Conservation (phyloP, 2,329 filamentous ascomycete genomes). For the Fusarium buxicola region DNA sequence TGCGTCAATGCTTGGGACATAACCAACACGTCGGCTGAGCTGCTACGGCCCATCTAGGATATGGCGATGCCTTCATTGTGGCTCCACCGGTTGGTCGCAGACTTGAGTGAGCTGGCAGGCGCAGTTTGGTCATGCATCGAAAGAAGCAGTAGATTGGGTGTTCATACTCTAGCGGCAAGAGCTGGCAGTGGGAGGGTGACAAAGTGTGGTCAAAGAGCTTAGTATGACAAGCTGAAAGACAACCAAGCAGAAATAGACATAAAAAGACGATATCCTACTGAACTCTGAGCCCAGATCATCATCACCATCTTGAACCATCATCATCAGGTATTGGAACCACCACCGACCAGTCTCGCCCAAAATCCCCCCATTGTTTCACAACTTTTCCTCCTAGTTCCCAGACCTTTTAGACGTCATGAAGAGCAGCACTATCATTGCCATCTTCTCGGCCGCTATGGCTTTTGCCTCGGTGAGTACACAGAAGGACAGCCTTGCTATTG, state of each 20-base stretch:
- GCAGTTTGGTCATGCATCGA: not conserved
- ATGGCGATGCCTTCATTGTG: constrained; percentile 2
- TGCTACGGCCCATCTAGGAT: not conserved
- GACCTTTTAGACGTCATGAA: not conserved
- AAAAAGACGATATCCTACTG: not conserved
- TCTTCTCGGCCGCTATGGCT: not conserved
- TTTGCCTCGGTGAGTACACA: not conserved
- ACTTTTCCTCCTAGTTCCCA: not conserved
- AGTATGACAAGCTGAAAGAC: not conserved
- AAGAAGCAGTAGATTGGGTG: no score
- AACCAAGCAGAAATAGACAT: not conserved
- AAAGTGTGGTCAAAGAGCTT: not conserved
- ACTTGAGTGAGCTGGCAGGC: not conserved
- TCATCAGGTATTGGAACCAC: no score
- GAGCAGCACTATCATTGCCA: not conserved
- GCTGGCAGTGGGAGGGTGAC: no score
- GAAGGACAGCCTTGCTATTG: no score
- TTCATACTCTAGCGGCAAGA: no score
- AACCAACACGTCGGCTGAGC: not conserved
- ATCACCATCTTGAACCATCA: not conserved
- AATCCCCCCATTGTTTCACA: no score
- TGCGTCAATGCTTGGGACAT: not conserved
- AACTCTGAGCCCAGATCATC: not conserved
- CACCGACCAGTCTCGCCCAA: no score
- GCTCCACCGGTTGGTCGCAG: not conserved